A percentile compares a stretch with the other conserved stretches of the same genome.
phyloP scores from a whole-genome alignment of 352 stramenopile genomes.

The Pythium oligandrum region DNA sequence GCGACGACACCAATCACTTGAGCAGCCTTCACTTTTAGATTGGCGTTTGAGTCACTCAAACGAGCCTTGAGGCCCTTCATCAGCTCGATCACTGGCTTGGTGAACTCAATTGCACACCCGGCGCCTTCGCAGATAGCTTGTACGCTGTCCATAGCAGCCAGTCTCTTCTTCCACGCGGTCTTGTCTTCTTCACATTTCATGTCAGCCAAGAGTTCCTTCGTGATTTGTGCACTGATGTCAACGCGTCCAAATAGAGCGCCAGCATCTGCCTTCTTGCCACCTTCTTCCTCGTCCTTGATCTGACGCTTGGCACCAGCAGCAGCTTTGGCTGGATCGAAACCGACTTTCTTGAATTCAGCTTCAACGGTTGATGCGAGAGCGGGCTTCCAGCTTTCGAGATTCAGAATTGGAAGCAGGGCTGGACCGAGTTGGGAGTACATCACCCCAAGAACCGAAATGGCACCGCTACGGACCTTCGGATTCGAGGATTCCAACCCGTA shows the following conservation, averaged over 20 bases:
- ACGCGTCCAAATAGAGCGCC: slow-evolving; percentile 66
- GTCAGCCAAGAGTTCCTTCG: slow-evolving; percentile 80
- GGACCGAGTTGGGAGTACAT: slow-evolving; percentile 87
- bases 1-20: slow-evolving; percentile 80
- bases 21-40: slow-evolving; percentile 82
- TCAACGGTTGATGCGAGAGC: slow-evolving; percentile 72
- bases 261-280: slow-evolving; percentile 29
- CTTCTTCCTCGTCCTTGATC: slow-evolving; percentile 63
- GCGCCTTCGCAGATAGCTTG: slow-evolving; percentile 75
- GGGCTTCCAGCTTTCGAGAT: slow-evolving; percentile 81
- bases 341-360: slow-evolving; percentile 77
- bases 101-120: slow-evolving; percentile 79
- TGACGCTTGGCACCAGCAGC: slow-evolving; percentile 55
- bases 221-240: slow-evolving; percentile 77
- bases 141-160: slow-evolving; percentile 74
- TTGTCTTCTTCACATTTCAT: slow-evolving; percentile 87
- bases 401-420: slow-evolving; percentile 72
- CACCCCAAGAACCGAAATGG: slow-evolving; percentile 56
- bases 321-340: slow-evolving; percentile 61
- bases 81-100: slow-evolving; percentile 72
- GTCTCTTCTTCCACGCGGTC: slow-evolving; percentile 79
- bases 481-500: slow-evolving; percentile 78
- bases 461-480: slow-evolving; percentile 62
- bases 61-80: slow-evolving; percentile 72
- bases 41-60: slow-evolving; percentile 81